Base-by-base conservation (phyloP, 2,329 filamentous ascomycete genomes). In the Fusarium aywerte region DNA sequence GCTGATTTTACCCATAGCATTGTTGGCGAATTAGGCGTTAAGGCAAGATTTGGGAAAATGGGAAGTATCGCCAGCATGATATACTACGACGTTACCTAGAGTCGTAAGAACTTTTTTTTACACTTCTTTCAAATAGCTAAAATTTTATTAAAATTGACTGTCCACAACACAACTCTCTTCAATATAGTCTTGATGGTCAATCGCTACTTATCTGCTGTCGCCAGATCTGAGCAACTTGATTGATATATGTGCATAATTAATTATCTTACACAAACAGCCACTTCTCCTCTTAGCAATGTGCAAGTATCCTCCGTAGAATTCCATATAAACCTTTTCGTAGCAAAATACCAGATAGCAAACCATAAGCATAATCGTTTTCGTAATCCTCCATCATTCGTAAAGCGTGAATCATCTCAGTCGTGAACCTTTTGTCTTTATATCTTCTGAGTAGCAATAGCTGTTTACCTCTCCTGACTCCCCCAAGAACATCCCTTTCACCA, bases 1-100 rank as follows among this genome's bases (percentile, higher is more conserved):
- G 51, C 52, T 69, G 68, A 58, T 69, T 64, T 40, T 51, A 69
- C 44, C 48, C 62, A 57, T 57, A 70, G 68, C 67, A 75, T 75
- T 44, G 36, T 64, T 51, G 74, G 75, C 73, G 75, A 70, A 74
- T 61, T 70, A 61, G 77, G 76, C 75, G 77, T 79, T 76, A 53
- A 58, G 67, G 65, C 54, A 61, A 59, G 62, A 62, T 45, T n/a
- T 45, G 43, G 62, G 45, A 33, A 67, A 57, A 57, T 45, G 60
- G 50, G 44, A 58, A 43, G 42, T 53, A 52, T 44, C 51, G 10
- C 40, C 48, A 36, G n/a, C 51, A 40, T 58, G 33, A 36, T 49
- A 60, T 50, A 50, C 33, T 39, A 38, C 31, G 29, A 51, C 27
- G 15, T 47, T 57, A n/a, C n/a, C n/a, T n/a, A 44, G 47, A 47